A percentile compares a stretch with the other conserved stretches of the same genome.
These are phyloP conservation scores for Pleurotus djamor DNA, from an alignment of 768 basidiomycete species.

Conservation along the genomic window DNA sequence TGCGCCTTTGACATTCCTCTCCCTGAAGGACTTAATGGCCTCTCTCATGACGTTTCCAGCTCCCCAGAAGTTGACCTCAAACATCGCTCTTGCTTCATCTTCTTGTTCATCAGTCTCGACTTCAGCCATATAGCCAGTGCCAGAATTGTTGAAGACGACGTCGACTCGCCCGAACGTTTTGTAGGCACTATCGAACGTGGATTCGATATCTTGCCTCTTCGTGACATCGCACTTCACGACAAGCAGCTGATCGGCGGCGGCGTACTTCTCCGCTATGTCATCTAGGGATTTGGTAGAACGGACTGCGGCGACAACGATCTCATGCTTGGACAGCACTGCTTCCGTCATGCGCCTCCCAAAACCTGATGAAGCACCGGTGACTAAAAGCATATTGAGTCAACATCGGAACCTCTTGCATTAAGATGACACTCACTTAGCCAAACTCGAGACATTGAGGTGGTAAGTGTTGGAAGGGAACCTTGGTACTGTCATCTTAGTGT, in stretches of 20 bases:
- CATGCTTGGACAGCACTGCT: slow-evolving; percentile 29
- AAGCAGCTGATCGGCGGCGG: slow-evolving; percentile 24
- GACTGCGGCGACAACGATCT: slow-evolving; percentile 37
- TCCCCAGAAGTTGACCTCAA: slow-evolving; percentile 29
- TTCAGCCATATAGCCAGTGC: slow-evolving; percentile 15
- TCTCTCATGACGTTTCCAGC: slow-evolving; percentile 24
- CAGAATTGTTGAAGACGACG: slow-evolving; percentile 17
- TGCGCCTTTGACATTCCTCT: slow-evolving; percentile 28
- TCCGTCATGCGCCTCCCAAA: slow-evolving; percentile 33
- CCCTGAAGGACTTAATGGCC: slow-evolving; percentile 30
- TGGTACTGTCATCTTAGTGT: no score
- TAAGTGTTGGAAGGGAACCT: no score
- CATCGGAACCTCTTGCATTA: not conserved
- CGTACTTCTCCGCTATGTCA: slow-evolving; percentile 17
- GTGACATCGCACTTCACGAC: slow-evolving; percentile 34
- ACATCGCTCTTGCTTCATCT: slow-evolving; percentile 15
- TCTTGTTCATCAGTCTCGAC: slow-evolving; percentile 16
- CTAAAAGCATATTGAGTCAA: not conserved
- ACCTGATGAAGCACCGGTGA: slow-evolving; percentile 22
- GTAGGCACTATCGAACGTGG: slow-evolving; percentile 9
- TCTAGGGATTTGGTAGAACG: slow-evolving; percentile 27
- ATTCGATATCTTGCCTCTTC: slow-evolving; percentile 12
- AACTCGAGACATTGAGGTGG: not conserved
- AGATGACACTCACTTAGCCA: not conserved
- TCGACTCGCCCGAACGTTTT: slow-evolving; percentile 14